Evolutionary conservation across 352 stramenopile species (phyloP).

Genomic region (Pythium oligandrum): DNA sequence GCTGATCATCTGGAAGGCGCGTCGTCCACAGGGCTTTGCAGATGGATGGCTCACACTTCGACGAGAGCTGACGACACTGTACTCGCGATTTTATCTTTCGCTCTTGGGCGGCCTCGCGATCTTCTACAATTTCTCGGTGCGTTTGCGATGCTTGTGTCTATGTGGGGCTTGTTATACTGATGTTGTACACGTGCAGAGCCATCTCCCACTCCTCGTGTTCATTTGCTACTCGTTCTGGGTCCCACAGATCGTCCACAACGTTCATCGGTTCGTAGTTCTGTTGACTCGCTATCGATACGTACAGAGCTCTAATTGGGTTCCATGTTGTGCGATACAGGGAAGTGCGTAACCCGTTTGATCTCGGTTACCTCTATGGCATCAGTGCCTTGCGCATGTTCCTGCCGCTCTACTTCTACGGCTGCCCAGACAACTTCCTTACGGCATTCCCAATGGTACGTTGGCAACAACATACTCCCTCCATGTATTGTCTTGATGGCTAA

Average conservation of each 20-base stretch:
- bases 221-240: slow-evolving; percentile 98
- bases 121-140: slow-evolving; percentile 90
- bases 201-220: slow-evolving; percentile 89
- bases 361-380: slow-evolving; percentile 94
- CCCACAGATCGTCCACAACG: slow-evolving; percentile 96
- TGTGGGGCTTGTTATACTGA: neutral
- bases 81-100: slow-evolving; percentile 95
- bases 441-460: slow-evolving; percentile 67
- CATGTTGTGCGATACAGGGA: slow-evolving; percentile 39
- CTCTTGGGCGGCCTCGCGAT: slow-evolving; percentile 87
- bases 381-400: slow-evolving; percentile 90
- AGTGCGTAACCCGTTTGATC: slow-evolving; percentile 91
- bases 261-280: slow-evolving; percentile 57
- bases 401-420: slow-evolving; percentile 95
- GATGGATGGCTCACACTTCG: slow-evolving; percentile 87
- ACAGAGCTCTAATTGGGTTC: no score
- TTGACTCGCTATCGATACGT: neutral
- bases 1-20: slow-evolving; percentile 95
- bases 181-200: slow-evolving; percentile 41
- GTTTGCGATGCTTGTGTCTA: slow-evolving; percentile 4
- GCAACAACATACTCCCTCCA: neutral
- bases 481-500: neutral
- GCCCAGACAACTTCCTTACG: slow-evolving; percentile 90
- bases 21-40: slow-evolving; percentile 81
- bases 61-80: slow-evolving; percentile 91